Percentiles rank a stretch among this genome's conserved stretches.
Evolutionary conservation across 2,329 filamentous ascomycete species (phyloP).

Genomic region (Pseudocercospora musae): DNA sequence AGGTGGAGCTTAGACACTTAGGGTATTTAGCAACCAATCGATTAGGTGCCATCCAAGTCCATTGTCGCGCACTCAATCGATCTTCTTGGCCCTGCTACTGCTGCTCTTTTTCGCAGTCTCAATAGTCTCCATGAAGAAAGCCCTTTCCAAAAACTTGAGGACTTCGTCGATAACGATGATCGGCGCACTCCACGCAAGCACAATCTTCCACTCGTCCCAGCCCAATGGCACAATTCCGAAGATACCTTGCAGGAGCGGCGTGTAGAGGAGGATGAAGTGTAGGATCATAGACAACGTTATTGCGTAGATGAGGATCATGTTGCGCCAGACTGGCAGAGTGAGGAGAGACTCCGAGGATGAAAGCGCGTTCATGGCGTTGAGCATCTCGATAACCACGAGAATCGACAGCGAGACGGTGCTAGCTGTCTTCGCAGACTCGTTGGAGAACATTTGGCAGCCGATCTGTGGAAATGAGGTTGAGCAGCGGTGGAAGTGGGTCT

Average conservation of each 20-base stretch:
- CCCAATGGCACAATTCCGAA: slow-evolving; percentile 91
- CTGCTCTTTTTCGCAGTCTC: slow-evolving; percentile 11
- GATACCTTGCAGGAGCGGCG: slow-evolving; percentile 78
- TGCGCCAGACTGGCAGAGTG: slow-evolving; percentile 93
- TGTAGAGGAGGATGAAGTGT: slow-evolving; percentile 91
- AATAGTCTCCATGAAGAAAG: slow-evolving; percentile 35
- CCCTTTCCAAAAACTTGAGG: slow-evolving; percentile 70
- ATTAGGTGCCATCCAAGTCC: neutral
- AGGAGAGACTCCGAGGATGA: slow-evolving; percentile 92
- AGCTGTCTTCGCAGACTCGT: slow-evolving; percentile 81
- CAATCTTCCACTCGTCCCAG: slow-evolving; percentile 86
- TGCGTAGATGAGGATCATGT: slow-evolving; percentile 97
- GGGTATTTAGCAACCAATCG: neutral
- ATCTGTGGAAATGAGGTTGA: slow-evolving; percentile 80
- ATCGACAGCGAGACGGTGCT: slow-evolving; percentile 89
- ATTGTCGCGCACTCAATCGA: slow-evolving; percentile 11
- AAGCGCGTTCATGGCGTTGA: slow-evolving; percentile 97
- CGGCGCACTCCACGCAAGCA: slow-evolving; percentile 80
- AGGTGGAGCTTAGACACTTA: neutral
- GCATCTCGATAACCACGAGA: slow-evolving; percentile 97
- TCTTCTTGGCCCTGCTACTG: slow-evolving; percentile 18
- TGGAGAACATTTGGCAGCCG: slow-evolving; percentile 86
- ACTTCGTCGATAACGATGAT: slow-evolving; percentile 91
- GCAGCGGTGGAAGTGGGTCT: slow-evolving; percentile 90
- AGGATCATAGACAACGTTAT: slow-evolving; percentile 89